These are phyloP conservation scores for Eucalyptus marginata DNA, from an alignment of 345 rosid genomes.

Conservation along the genomic window DNA sequence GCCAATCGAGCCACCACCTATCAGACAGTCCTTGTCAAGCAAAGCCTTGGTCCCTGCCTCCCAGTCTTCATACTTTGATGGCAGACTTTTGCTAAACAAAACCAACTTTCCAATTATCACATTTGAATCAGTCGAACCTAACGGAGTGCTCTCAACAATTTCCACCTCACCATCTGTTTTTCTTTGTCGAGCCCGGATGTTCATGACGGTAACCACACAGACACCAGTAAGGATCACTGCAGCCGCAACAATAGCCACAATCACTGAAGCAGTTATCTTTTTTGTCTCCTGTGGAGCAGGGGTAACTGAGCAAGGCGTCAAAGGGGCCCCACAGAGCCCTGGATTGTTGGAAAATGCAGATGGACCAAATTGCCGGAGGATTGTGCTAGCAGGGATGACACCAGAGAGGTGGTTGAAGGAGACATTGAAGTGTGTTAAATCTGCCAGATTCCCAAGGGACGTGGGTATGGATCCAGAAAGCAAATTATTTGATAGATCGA, in stretches of 20 bases:
- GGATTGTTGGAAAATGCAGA: conserved; percentile 67
- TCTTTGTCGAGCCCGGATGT: conserved; percentile 56
- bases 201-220: conserved; percentile 70
- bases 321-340: conserved; percentile 71
- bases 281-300: conserved; percentile 19
- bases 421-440: conserved; percentile 43
- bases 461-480: conserved; percentile 69
- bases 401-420: conserved; percentile 79
- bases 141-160: conserved; percentile 64
- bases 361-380: conserved; percentile 46
- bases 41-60: conserved; percentile 85
- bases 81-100: conserved; percentile 85
- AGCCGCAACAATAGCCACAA: conserved; percentile 78
- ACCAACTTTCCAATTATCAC: conserved; percentile 85
- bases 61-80: conserved; percentile 96
- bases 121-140: conserved; percentile 55
- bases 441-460: conserved; percentile 47
- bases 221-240: conserved; percentile 78
- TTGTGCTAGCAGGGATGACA: conserved; percentile 37
- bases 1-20: conserved; percentile 88
- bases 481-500: conserved; percentile 61
- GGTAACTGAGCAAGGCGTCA: conserved; percentile 30
- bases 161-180: conserved; percentile 31
- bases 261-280: conserved; percentile 62
- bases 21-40: conserved; percentile 78